Conservation (phyloP, 164 flowering plant species). For the Piper betle region DNA sequence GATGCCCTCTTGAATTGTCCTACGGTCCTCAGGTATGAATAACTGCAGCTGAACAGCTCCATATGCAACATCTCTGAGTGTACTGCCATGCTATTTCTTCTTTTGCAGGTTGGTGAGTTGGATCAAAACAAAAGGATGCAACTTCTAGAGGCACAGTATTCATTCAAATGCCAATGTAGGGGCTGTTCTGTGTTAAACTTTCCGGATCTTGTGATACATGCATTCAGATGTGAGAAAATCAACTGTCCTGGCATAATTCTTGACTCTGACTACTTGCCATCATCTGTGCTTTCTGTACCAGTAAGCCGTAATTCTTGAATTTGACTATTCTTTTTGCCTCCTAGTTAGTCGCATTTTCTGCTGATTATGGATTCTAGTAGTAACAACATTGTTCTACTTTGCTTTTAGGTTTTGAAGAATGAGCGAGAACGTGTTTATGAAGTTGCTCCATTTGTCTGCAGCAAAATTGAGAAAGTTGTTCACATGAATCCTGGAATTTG, state of each 20-base stretch:
- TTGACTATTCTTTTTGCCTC: neutral
- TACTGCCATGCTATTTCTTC: neutral
- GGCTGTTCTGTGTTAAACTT: conserved; percentile 57
- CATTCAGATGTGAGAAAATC: conserved; percentile 45
- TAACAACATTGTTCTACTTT: neutral
- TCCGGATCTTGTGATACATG: conserved; percentile 59
- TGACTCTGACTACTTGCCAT: conserved; percentile 14
- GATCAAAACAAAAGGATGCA: conserved; percentile 40
- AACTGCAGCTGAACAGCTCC: neutral
- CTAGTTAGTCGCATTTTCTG: neutral
- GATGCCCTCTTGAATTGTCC: conserved; percentile 62
- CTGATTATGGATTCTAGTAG: neutral
- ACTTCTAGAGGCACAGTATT: conserved; percentile 52
- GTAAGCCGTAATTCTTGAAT: conserved; percentile 16
- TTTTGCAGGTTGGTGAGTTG: conserved; percentile 72
- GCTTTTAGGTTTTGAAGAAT: conserved; percentile 20
- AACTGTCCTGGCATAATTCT: conserved; percentile 60
- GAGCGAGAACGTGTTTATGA: conserved; percentile 14
- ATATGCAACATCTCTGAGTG: neutral
- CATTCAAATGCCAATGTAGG: conserved; percentile 58
- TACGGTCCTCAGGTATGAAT: conserved; percentile 84
- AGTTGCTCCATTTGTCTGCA: conserved; percentile 27
- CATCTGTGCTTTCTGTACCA: conserved; percentile 18
- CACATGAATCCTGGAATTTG: conserved; percentile 39
- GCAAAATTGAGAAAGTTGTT: conserved; percentile 9